Conservation (phyloP, 805 yeast species). For the Saccharomycopsis fibuligera region DNA sequence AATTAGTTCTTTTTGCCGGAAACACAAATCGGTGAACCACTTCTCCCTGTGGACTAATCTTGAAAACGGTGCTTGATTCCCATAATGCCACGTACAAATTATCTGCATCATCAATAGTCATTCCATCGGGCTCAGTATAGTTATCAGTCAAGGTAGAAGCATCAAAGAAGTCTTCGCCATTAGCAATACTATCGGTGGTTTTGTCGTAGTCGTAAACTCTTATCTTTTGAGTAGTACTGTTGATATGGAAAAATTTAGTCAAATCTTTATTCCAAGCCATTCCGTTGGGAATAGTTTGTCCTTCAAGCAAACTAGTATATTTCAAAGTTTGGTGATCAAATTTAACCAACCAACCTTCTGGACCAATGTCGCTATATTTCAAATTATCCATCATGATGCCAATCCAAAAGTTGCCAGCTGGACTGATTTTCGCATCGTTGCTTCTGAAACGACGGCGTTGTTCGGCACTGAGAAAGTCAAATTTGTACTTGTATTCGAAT, state of each 20-base stretch:
- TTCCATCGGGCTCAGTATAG: constrained; percentile 76
- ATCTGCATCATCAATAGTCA: constrained; percentile 48
- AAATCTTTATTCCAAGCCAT: constrained; percentile 45
- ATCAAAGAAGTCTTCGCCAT: constrained; percentile 36
- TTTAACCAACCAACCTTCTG: constrained; percentile 51
- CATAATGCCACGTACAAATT: constrained; percentile 63
- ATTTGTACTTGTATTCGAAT: constrained; percentile 35
- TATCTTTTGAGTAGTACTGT: constrained; percentile 41
- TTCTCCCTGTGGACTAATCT: constrained; percentile 41
- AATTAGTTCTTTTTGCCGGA: constrained; percentile 57
- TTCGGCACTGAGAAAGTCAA: constrained; percentile 31
- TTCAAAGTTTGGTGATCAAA: constrained; percentile 30
- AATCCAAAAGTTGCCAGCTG: constrained; percentile 69
- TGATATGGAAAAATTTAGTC: constrained; percentile 45
- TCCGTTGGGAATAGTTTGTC: constrained; percentile 64
- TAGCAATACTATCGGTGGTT: constrained; percentile 31
- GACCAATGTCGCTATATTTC: constrained; percentile 30
- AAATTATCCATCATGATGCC: constrained; percentile 69
- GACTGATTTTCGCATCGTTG: constrained; percentile 79
- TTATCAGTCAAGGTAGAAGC: constrained; percentile 25
- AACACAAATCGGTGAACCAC: constrained; percentile 44
- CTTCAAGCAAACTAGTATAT: constrained; percentile 31
- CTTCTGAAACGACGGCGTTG: constrained; percentile 42
- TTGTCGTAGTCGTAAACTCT: constrained; percentile 42
- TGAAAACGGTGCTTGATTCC: constrained; percentile 51